Evolutionary conservation across 345 rosid genomes (phyloP).

Genomic region (Sonneratia caseolaris): DNA sequence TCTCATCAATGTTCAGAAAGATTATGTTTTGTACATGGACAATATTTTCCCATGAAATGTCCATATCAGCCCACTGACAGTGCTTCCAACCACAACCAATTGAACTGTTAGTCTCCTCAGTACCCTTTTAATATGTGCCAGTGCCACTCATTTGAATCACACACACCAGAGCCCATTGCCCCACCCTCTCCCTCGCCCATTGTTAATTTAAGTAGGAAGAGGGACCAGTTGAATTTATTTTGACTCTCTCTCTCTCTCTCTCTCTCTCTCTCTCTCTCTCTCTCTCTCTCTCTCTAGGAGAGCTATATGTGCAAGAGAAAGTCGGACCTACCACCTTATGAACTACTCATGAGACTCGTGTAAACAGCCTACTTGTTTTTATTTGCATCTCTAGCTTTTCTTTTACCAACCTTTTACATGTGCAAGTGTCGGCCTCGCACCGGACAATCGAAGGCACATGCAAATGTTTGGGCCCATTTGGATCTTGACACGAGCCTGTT

Average conservation of each 20-base stretch:
- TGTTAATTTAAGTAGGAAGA: not conserved
- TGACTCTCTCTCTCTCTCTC: no score
- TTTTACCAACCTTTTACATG: not conserved
- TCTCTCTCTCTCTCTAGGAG: no score
- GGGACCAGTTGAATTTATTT: not conserved
- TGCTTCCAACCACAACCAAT: not conserved
- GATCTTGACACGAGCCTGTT: not conserved
- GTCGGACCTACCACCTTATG: not conserved
- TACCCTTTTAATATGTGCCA: not conserved
- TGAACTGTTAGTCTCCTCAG: not conserved
- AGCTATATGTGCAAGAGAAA: not conserved
- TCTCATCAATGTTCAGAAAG: not conserved
- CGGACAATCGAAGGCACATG: not conserved
- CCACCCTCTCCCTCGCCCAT: not conserved
- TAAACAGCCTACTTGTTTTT: not conserved
- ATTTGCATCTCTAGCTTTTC: no score
- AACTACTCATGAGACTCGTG: no score
- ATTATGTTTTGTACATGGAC: not conserved
- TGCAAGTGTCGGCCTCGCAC: not conserved
- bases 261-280: no score
- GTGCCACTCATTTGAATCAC: not conserved
- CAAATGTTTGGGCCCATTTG: not conserved
- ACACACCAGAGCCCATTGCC: not conserved
- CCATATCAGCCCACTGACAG: not conserved
- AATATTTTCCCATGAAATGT: not conserved